Base-by-base conservation (phyloP, 768 basidiomycete species). In the Kwoniella bestiolae region DNA sequence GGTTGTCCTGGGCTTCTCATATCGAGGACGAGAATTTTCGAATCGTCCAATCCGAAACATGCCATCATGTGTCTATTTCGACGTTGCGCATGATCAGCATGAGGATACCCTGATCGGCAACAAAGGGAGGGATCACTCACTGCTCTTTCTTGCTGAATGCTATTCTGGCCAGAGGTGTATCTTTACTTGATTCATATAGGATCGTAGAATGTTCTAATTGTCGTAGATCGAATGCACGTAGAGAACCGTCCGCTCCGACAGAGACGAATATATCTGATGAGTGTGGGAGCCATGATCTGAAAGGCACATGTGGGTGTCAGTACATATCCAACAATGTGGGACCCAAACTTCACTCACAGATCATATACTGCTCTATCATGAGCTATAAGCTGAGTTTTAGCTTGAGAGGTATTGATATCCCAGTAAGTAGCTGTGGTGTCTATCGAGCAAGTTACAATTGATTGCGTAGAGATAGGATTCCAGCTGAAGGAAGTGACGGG, bases 391-490 rank as follows among this genome's bases (percentile, higher is more conserved):
- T 98, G 96, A 2, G 96, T 99, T 78, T 98, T 87, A 26, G 96
- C 95, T 6, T 90, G 89, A 26, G 88, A 87, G 3, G 92, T 92
- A 74, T 95, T 91, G 78, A 99, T 91, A 81, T 99, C 96, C 96
- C 96, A 99, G 25, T 98, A 91, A 1, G 96, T 98, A 80, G 95
- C 98, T 14, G 94, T 96, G 56, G 96, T 99, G 79, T 99, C 96
- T 73, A 98, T 95, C 7, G 94, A 96, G 25, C 95, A 94, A 5
- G 96, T 99, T 38, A 98, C 95, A 72, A 98, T 89, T 55, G 92
- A 87, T 67, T 88, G 89, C 0, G 95, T 93, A 0, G 90, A 85
- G 76, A 94, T 90, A 73, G 93, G 89, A 78, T 96, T 97, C 96
- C 96, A 99, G 0, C 94, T 94, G 82, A 99, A 96, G 79, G 90